Evolutionary conservation across 441 rosid genomes (phyloP).

Genomic region (Macaranga tanarius): DNA sequence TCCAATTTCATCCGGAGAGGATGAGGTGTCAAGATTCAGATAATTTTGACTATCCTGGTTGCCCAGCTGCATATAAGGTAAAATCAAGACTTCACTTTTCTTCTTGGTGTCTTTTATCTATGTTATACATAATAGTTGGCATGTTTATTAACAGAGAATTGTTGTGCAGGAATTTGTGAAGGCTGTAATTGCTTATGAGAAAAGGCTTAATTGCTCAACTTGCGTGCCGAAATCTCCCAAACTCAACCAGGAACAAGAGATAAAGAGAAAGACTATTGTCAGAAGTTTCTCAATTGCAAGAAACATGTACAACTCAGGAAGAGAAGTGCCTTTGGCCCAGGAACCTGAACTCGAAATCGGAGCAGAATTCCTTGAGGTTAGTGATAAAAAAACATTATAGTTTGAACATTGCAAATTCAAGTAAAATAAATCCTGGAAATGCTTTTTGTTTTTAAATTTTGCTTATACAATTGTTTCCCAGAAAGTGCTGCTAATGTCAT

Average conservation of each 20-base stretch:
- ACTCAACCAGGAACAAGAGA: slow-evolving; percentile 64
- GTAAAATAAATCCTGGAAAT: no score
- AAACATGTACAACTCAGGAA: slow-evolving; percentile 53
- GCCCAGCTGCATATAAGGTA: slow-evolving; percentile 65
- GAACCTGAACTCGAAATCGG: slow-evolving; percentile 59
- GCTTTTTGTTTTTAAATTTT: no score
- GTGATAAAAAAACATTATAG: no score
- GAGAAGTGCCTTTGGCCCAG: slow-evolving; percentile 35
- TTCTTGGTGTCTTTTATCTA: not conserved
- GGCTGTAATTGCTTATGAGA: slow-evolving; percentile 82
- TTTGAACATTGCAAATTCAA: no score
- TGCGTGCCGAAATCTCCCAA: slow-evolving; percentile 41
- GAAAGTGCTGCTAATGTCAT: no score
- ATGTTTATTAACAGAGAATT: not conserved
- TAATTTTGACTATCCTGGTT: slow-evolving; percentile 66
- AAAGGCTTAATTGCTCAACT: slow-evolving; percentile 55
- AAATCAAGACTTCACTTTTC: not conserved
- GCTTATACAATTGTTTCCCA: no score
- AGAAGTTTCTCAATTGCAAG: slow-evolving; percentile 83
- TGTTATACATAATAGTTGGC: not conserved
- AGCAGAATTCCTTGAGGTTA: slow-evolving; percentile 75
- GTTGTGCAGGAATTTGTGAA: slow-evolving; percentile 73
- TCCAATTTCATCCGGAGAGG: slow-evolving; percentile 59
- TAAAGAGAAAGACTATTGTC: slow-evolving; percentile 50
- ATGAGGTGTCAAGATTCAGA: slow-evolving; percentile 41